A percentile compares a stretch with the other conserved stretches of the same genome.
These are phyloP conservation scores for Solanum pennellii DNA, from an alignment of 257 asterid genomes.

Conservation along the genomic window DNA sequence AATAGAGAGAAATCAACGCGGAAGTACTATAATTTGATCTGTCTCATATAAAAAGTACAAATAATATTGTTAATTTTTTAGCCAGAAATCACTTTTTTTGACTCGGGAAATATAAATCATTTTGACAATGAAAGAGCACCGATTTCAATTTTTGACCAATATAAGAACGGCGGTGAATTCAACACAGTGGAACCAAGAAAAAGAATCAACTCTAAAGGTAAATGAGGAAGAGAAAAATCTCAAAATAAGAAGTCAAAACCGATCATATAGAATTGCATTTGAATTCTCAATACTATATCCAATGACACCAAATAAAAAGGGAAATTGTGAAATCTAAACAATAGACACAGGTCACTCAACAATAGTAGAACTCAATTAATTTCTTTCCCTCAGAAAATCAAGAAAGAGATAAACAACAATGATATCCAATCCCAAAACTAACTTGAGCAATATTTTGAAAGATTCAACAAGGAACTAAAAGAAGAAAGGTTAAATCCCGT, in stretches of 20 bases:
- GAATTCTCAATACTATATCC: background rate
- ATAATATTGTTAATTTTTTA: background rate
- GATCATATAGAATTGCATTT: background rate
- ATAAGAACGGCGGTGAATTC: background rate
- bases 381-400: background rate
- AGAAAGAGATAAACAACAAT: background rate
- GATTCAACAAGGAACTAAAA: background rate
- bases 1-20: background rate
- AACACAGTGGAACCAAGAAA: background rate
- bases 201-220: background rate
- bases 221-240: background rate
- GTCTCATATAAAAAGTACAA: background rate
- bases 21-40: background rate
- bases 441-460: background rate
- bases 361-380: background rate
- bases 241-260: background rate
- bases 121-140: background rate
- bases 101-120: background rate
- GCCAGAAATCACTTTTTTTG: background rate
- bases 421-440: background rate
- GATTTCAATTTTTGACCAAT: background rate
- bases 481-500: background rate
- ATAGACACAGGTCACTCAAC: background rate
- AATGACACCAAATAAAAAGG: background rate
- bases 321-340: background rate